Evolutionary conservation across 495 filamentous ascomycete species (phyloP), one percentile per base, ranked within the genome.

Genomic region (Penicillium angulare): DNA sequence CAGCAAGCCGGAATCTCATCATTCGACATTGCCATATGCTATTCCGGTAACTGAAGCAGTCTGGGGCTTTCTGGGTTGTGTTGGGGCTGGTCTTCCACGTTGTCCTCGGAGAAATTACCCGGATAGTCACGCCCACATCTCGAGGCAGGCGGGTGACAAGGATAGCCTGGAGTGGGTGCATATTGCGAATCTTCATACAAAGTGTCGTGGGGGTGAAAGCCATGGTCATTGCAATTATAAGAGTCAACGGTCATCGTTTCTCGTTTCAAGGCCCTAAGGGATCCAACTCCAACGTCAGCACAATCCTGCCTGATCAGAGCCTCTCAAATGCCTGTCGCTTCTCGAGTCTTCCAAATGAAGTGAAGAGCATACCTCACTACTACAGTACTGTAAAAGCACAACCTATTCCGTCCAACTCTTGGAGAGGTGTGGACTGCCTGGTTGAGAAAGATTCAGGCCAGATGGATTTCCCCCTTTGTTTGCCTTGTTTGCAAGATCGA

Each of bases 1-100:
- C 38, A 68, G 52, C 17, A 63, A 31, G 60, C 62, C 38, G 53
- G 54, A 39, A 65, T 40, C 50, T 71, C 56, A 44, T 68, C 45
- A 45, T 68, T 68, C 4, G 26, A 20, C 26, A 31, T 52, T 50
- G 39, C 49, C 22, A 56, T 47, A 16, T 59, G 43, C 61, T 33
- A 61, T 29, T 57, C 46, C n/a, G 43, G 50, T 6, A 52, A 39
- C 18, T 54, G 26, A 20, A 58, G 58, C 29, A 53, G 38, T 27
- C n/a, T n/a, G n/a, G n/a, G n/a, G n/a, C n/a, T n/a, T n/a, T n/a
- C n/a, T n/a, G n/a, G n/a, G n/a, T n/a, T n/a, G n/a, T n/a, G n/a
- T n/a, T n/a, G n/a, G n/a, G n/a, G n/a, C n/a, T n/a, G n/a, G n/a
- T n/a, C n/a, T n/a, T n/a, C n/a, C n/a, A n/a, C n/a, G n/a, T n/a